A percentile compares a stretch with the other conserved stretches of the same genome.
Conservation (phyloP, 306 rosid species). For the Fragaria vesca region DNA sequence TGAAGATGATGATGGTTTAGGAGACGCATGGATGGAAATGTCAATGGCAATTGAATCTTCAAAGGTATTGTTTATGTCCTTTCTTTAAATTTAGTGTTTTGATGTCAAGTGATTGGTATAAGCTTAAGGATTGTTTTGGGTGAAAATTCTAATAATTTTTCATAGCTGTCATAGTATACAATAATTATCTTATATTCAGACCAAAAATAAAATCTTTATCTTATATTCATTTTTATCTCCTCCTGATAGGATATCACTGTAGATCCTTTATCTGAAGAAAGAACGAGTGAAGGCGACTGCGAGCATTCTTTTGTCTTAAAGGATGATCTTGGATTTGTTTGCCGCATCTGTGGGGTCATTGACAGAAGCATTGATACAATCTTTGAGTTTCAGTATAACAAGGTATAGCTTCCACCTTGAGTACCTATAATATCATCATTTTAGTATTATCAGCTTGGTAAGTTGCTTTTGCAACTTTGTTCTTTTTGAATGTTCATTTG, state of each 20-base stretch:
- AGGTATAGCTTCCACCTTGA: conserved; percentile 30
- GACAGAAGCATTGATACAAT: conserved; percentile 72
- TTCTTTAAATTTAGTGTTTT: not conserved
- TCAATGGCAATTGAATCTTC: conserved; percentile 72
- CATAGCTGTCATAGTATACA: not conserved
- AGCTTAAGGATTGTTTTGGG: not conserved
- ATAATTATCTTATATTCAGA: not conserved
- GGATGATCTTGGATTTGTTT: conserved; percentile 91
- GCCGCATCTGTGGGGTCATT: conserved; percentile 85
- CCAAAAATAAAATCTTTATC: not conserved
- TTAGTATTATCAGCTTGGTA: conserved; percentile 8
- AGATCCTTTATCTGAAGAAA: conserved; percentile 46
- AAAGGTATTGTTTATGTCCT: conserved; percentile 47
- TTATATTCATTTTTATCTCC: not conserved
- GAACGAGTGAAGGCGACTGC: conserved; percentile 49
- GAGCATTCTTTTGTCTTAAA: conserved; percentile 87
- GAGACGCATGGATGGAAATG: conserved; percentile 87
- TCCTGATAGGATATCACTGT: conserved; percentile 50
- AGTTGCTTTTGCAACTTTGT: not conserved
- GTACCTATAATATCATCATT: not conserved
- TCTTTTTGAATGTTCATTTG: not conserved
- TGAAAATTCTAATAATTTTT: not conserved
- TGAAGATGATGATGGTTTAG: conserved; percentile 69
- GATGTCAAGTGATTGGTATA: not conserved
- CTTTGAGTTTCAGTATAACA: conserved; percentile 81